Conservation (phyloP, 2,329 filamentous ascomycete genomes). For the Chrysoporthe puriensis region DNA sequence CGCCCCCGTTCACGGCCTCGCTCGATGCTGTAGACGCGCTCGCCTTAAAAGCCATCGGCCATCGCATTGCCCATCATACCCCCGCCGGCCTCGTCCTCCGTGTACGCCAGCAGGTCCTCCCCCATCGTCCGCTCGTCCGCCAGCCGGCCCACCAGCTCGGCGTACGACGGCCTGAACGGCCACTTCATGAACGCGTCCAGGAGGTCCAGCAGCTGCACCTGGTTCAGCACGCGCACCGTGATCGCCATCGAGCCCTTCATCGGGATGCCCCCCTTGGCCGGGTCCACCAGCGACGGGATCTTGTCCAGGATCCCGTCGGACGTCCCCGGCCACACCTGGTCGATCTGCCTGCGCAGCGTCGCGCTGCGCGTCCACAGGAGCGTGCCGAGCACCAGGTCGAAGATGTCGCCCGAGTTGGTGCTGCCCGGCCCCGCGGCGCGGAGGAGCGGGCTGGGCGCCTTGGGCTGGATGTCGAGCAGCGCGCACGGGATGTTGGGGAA, state of each 20-base stretch:
- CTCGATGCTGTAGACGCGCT: not conserved
- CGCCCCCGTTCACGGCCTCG: no score
- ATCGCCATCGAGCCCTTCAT: constrained; percentile 46
- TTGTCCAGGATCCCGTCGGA: constrained; percentile 53
- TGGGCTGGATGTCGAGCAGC: constrained; percentile 71
- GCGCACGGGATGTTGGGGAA: constrained; percentile 62
- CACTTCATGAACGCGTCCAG: constrained; percentile 65
- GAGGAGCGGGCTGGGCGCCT: constrained; percentile 52
- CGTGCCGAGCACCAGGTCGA: constrained; percentile 54
- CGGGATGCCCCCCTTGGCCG: constrained; percentile 49
- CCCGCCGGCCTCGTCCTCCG: not conserved
- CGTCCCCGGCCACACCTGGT: constrained; percentile 63
- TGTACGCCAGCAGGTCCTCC: not conserved
- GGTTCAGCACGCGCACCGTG: constrained; percentile 52
- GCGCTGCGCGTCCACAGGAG: constrained; percentile 38
- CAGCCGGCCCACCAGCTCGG: constrained; percentile 50
- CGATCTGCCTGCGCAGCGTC: constrained; percentile 46
- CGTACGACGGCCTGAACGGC: constrained; percentile 62
- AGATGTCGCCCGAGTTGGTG: constrained; percentile 50
- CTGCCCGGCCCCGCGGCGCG: constrained; percentile 47
- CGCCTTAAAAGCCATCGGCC: not conserved
- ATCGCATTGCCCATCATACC: not conserved
- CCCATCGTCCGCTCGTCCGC: constrained; percentile 37
- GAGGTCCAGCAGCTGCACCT: constrained; percentile 60
- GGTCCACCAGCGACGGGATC: constrained; percentile 55